Percentiles rank a stretch among this genome's conserved stretches.
phyloP scores from a whole-genome alignment of 2,329 filamentous ascomycete species.

The Aureobasidium sp. region DNA sequence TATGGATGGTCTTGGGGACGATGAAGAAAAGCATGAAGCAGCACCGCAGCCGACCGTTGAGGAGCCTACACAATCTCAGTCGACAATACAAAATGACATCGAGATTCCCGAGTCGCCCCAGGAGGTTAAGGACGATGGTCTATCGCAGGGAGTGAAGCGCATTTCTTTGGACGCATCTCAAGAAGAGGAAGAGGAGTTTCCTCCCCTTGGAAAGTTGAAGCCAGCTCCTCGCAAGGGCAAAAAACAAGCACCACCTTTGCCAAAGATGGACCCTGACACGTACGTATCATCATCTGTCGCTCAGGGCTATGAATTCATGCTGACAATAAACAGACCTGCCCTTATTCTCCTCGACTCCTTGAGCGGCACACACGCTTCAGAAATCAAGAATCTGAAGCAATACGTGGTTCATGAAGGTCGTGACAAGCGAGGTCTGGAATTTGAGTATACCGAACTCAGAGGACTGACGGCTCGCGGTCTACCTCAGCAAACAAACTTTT shows the following conservation, averaged over 20 bases:
- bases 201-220: not conserved
- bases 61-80: not conserved
- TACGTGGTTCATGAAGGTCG: slow-evolving; percentile 71
- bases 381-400: slow-evolving; percentile 62
- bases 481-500: slow-evolving; percentile 74
- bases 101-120: slow-evolving; percentile 5
- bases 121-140: not conserved
- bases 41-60: not conserved
- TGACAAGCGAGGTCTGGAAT: slow-evolving; percentile 49
- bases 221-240: slow-evolving; percentile 12
- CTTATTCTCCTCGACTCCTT: slow-evolving; percentile 89
- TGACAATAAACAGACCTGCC: slow-evolving; percentile 47
- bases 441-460: slow-evolving; percentile 41
- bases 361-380: slow-evolving; percentile 54
- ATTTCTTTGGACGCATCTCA: slow-evolving; percentile 8
- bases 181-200: not conserved
- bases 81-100: not conserved
- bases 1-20: not conserved
- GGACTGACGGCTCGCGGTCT: slow-evolving; percentile 68
- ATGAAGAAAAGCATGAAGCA: not conserved
- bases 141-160: slow-evolving; percentile 2
- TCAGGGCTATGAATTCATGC: not conserved
- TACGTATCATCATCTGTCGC: not conserved
- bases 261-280: slow-evolving; percentile 30
- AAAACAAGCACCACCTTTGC: slow-evolving; percentile 17